Percentiles rank a stretch among this genome's conserved stretches.
phyloP scores from a whole-genome alignment of 2,329 filamentous ascomycete genomes.

The Penicillium sp. region DNA sequence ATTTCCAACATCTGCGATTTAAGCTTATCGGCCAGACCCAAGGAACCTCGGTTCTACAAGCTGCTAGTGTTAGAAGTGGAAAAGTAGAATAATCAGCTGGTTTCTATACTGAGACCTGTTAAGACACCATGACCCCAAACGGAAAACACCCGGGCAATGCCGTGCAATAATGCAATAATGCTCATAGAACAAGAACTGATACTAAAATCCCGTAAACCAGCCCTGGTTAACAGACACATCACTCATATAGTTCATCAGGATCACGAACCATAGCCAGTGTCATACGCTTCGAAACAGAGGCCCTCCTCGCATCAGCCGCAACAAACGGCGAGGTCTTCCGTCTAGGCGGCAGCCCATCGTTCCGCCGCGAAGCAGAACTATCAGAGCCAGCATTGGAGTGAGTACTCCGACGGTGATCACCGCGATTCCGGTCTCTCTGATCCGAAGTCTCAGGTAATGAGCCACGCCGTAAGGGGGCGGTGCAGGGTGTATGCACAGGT shows the following conservation, averaged over 20 bases:
- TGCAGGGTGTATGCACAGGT: conserved; percentile 14
- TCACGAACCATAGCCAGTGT: conserved; percentile 39
- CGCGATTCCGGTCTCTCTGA: conserved; percentile 5
- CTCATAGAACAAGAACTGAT: neutral
- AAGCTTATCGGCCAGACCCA: too few relatives aligned
- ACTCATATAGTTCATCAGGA: conserved; percentile 37
- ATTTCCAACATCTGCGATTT: too few relatives aligned
- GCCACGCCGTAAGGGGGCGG: conserved; percentile 7
- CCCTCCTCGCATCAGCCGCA: conserved; percentile 22
- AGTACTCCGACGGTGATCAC: conserved; percentile 16
- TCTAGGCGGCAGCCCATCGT: conserved; percentile 14
- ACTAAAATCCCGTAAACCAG: neutral
- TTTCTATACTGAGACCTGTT: conserved; percentile 2
- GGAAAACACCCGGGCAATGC: conserved; percentile 3
- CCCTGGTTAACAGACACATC: neutral
- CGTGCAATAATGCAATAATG: conserved; percentile 1
- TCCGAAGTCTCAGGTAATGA: conserved; percentile 13
- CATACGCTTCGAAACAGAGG: conserved; percentile 24
- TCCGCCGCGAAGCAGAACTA: conserved; percentile 9
- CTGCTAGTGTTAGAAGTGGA: neutral
- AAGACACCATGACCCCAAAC: neutral
- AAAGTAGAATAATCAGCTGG: neutral
- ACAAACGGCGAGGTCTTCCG: conserved; percentile 18
- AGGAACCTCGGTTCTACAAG: too few relatives aligned
- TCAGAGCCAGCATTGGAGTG: conserved; percentile 12